Evolutionary conservation across 305 asterid genomes (phyloP), one percentile per base, ranked within the genome.

Genomic region (Plantago rigida): DNA sequence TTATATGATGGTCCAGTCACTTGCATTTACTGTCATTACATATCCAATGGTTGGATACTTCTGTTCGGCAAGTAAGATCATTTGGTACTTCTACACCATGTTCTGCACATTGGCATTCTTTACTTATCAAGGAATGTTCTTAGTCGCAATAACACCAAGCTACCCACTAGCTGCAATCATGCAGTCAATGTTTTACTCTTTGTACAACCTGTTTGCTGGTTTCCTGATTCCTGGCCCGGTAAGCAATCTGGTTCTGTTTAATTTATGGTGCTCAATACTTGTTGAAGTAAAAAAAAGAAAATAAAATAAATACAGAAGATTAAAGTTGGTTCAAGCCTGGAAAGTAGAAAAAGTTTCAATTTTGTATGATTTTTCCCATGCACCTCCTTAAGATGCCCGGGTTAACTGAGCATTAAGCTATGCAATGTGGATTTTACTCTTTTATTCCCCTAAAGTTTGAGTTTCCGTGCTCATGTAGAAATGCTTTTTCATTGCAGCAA

Each of bases 71-170:
- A 62, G 72, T 60, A 84, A 82, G 75, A 69, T 80, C 47, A 70
- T 76, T 45, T 79, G 83, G 84, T 84, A 76, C 56, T 67, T 82
- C 59, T 82, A 82, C 47, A 15, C 79, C 9, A 79, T 82, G 79
- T 81, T 84, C 44, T 73, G 81, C 58, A 62, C 91, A 1, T 63
- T 81, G 69, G 47, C 78, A 62, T 79, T 73, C 77, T 84, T 67
- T 81, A 81, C 70, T 13, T 81, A 75, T 56, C 66, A 79, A 9
- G 91, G 87, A 9, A 79, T 84, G 91, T 55, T 79, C 69, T 60
- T 84, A 64, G 65, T 84, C 44, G 63, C 91, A 15, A 68, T 84
- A 41, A 84, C 91, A 22, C 91, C 91, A 39, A 79, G 69, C 72
- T 79, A 64, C 26, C 75, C 76, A 5, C 46, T 81, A 41, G 87